Percentiles rank a stretch among this genome's conserved stretches.
phyloP scores from a whole-genome alignment of 23 red algal species.

The Gracilaria domingensis region DNA sequence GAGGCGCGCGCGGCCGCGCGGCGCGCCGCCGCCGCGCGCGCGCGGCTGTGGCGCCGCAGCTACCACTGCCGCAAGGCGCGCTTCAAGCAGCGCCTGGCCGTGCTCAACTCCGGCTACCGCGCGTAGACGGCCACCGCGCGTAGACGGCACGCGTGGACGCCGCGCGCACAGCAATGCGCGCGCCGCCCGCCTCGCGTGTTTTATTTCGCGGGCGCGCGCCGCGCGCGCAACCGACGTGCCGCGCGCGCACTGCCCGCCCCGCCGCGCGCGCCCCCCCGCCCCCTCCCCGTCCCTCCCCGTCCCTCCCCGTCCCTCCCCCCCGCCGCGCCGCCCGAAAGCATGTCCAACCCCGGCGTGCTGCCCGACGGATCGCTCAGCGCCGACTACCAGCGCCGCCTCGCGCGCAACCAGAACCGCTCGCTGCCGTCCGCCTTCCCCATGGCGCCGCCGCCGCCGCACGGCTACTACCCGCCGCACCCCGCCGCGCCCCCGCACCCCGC shows the following conservation, averaged over 20 bases:
- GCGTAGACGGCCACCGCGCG: background rate
- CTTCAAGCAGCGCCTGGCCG: slow-evolving; percentile 49
- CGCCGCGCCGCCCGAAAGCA: background rate
- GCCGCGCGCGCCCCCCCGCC: no score
- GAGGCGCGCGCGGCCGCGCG: background rate
- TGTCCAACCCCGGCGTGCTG: slow-evolving; percentile 63
- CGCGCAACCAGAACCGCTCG: slow-evolving; percentile 8
- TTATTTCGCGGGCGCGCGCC: no score
- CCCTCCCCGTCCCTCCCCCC: background rate
- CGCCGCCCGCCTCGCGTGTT: background rate
- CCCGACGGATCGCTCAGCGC: slow-evolving; percentile 45
- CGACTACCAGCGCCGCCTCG: slow-evolving; percentile 18
- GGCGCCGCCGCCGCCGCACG: background rate
- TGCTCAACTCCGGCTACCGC: slow-evolving; percentile 94
- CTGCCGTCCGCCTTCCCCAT: background rate
- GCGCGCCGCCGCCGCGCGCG: slow-evolving; percentile 14
- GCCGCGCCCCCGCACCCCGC: background rate
- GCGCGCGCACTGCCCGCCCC: no score
- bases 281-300: no score
- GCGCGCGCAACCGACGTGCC: no score
- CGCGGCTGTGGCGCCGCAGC: slow-evolving; percentile 23
- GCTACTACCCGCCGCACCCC: background rate
- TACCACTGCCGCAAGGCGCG: slow-evolving; percentile 76
- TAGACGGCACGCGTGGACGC: no score
- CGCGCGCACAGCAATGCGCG: slow-evolving; percentile 5